Base-by-base conservation (phyloP, 805 yeast species). In the Saccharomycopsis sp. region DNA sequence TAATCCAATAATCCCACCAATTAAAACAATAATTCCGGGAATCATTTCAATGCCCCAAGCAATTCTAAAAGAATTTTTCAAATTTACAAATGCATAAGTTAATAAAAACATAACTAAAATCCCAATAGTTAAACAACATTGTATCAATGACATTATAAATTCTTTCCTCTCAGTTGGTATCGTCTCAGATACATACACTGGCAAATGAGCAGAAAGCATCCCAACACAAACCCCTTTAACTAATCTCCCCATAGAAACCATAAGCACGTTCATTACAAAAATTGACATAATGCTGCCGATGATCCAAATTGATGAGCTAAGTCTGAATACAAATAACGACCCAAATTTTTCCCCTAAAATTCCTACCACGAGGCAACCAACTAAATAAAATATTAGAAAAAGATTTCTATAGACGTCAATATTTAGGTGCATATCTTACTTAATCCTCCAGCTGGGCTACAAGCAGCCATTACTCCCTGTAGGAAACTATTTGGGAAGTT, bases 361-460 rank as follows among this genome's bases (percentile, higher is more conserved):
- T 7, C 81, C 77, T n/a, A 83, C 66, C 4, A 64, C 14, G 11
- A 31, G 5, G 11, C 35, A 8, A 31, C 19, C 35, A 9, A 31
- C 35, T 9, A 14, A 31, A n/a, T n/a, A 27, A 11, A 27, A n/a
- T n/a, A 27, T 11, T 27, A n/a, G 31, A n/a, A 11, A 27, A n/a
- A 11, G 31, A 27, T 27, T 11, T 11, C 31, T 27, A 27, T 27
- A 27, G 31, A 27, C 31, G 31, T n/a, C n/a, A 26, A 26, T 26
- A 4, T 16, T 22, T 14, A 2, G 17, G 38, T 11, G 22, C 31
- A 22, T 16, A 14, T 22, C 46, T 27, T 46, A 57, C 59, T 54
- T 51, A 82, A 72, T 0, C 87, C 85, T 29, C 95, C 95, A 51
- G 80, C 77, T 16, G 93, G 77, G 78, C 80, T 82, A 4, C 86